Evolutionary conservation across 495 filamentous ascomycete species (phyloP), one percentile per base, ranked within the genome.

Genomic region (Annulohypoxylon maeteangense): DNA sequence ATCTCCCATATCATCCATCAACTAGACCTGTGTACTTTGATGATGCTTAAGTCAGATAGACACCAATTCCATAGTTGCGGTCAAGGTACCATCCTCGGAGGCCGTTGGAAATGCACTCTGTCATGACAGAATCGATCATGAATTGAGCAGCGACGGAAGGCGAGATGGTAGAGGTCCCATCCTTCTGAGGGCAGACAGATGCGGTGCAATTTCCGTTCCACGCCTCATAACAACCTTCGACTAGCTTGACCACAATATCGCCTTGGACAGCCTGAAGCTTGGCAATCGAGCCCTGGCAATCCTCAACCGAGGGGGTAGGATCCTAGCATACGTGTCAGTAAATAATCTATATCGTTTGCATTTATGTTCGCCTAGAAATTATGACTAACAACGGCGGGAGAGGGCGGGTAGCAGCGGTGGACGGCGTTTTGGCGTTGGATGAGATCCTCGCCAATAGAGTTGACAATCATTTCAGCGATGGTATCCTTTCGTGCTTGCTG

Each of bases 61-160:
- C 65, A 4, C 75, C 75, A 27, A 74, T 61, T 23, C 73, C 73
- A 27, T 51, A 70, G 36, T 25, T 61, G 10, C 75, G 60, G 16
- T 77, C 73, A 8, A 68, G 31, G 53, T 75, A 77, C 75, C 75
- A 77, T 58, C 75, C 75, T 58, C 75, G 73, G 22, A 62, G 62
- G 0, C 75, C 75, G 4, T 77, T 71, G 47, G 73, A 62, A 38
- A 77, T 77, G 59, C 75, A 77, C 62, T 74, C 67, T 1, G 67
- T 47, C 50, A 68, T 70, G 36, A 77, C n/a, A 14, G 67, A 68
- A 14, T 70, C 58, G 18, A 44, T 48, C 65, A 77, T 74, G 62
- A 67, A 72, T 55, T 75, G 67, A 27, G 75, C 70, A 6, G 75
- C 73, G 18, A 62, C n/a, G 0, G 68, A 22, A 44, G 73, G 73